Evolutionary conservation across 2,329 filamentous ascomycete genomes (phyloP).

Genomic region (Aspergillus sp.): DNA sequence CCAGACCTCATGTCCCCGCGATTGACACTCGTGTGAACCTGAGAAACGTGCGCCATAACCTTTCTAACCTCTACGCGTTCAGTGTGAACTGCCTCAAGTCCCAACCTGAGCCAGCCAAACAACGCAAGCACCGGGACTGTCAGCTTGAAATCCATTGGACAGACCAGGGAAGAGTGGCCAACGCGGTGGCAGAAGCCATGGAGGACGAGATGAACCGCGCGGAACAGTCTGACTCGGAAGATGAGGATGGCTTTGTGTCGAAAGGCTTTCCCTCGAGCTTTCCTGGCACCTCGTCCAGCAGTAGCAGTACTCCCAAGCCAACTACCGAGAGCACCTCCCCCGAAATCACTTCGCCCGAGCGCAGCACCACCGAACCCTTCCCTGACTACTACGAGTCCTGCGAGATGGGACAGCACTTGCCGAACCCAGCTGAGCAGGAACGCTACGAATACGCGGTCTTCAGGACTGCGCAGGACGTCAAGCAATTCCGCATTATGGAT

Average conservation of each 20-base stretch:
- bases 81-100: background rate
- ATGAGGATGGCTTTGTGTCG: background rate
- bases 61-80: background rate
- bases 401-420: background rate
- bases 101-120: background rate
- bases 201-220: background rate
- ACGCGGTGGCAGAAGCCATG: background rate
- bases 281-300: too few relatives aligned
- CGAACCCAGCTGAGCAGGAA: constrained; percentile 16
- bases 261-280: too few relatives aligned
- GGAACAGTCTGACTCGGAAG: background rate
- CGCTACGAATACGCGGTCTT: constrained; percentile 23
- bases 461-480: constrained; percentile 21
- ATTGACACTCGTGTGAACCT: background rate
- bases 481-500: constrained; percentile 16
- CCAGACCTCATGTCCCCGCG: background rate
- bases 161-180: background rate
- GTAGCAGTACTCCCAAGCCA: background rate
- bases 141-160: background rate
- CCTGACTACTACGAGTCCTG: constrained; percentile 25
- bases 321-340: background rate
- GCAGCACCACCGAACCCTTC: constrained; percentile 22
- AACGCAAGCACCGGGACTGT: background rate
- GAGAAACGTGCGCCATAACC: background rate
- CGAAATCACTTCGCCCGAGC: too few relatives aligned